A percentile compares a stretch with the other conserved stretches of the same genome.
phyloP scores from a whole-genome alignment of 441 rosid genomes.

The Populus hybrid region DNA sequence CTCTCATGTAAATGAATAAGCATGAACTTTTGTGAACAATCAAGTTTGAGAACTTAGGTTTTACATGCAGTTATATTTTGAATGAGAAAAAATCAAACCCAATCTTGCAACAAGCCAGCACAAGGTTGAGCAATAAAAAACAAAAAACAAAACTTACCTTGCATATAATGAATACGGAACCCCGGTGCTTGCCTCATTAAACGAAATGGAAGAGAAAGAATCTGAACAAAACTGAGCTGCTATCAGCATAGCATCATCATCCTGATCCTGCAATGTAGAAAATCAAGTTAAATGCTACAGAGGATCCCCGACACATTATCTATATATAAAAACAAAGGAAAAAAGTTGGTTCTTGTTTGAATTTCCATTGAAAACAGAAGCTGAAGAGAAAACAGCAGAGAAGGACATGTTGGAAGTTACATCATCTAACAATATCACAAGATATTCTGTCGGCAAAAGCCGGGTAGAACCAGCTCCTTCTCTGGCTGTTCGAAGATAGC shows the following conservation, averaged over 20 bases:
- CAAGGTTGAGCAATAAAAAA: not conserved
- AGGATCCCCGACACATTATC: not conserved
- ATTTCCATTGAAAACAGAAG: slow-evolving; percentile 1
- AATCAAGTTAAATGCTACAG: slow-evolving; percentile 16
- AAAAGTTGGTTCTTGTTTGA: not conserved
- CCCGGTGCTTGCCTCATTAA: slow-evolving; percentile 48
- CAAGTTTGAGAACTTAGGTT: not conserved
- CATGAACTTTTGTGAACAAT: not conserved
- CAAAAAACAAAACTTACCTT: slow-evolving; percentile 42
- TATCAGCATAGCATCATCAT: slow-evolving; percentile 76
- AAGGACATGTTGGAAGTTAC: slow-evolving; percentile 29
- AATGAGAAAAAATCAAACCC: not conserved
- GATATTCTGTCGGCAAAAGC: slow-evolving; percentile 95
- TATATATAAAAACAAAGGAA: slow-evolving; percentile 1
- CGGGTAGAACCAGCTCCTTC: slow-evolving; percentile 81
- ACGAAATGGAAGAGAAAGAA: slow-evolving; percentile 78
- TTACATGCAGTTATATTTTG: not conserved
- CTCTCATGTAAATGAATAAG: not conserved
- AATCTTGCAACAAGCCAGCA: slow-evolving; percentile 1
- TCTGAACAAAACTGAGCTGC: slow-evolving; percentile 87
- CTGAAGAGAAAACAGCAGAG: slow-evolving; percentile 5
- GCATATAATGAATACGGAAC: slow-evolving; percentile 78
- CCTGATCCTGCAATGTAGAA: slow-evolving; percentile 62
- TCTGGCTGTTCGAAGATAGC: slow-evolving; percentile 82
- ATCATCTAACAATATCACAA: slow-evolving; percentile 84